Evolutionary conservation across 2,329 filamentous ascomycete genomes (phyloP).

Genomic region (Penicillium sp.): DNA sequence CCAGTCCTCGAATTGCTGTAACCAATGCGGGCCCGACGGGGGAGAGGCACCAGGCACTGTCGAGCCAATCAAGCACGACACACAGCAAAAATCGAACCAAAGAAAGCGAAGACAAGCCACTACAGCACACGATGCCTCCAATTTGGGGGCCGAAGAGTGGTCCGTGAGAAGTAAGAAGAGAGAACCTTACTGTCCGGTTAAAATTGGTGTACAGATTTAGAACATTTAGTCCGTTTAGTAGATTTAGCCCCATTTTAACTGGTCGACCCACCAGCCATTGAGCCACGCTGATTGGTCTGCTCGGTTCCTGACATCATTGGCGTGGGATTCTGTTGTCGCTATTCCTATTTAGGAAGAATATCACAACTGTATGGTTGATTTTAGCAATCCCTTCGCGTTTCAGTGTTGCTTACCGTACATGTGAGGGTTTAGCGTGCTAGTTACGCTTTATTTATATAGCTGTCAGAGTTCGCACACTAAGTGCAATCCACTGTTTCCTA

Average conservation of each 20-base stretch:
- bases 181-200: neutral
- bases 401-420: slow-evolving; percentile 15
- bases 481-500: neutral
- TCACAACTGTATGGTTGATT: slow-evolving; percentile 12
- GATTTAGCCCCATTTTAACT: neutral
- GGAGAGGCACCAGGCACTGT: neutral
- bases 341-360: slow-evolving; percentile 18
- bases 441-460: neutral
- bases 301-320: slow-evolving; percentile 27
- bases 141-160: slow-evolving; percentile 1
- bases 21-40: neutral
- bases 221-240: neutral
- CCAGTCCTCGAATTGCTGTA: neutral
- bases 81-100: neutral
- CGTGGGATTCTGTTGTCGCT: slow-evolving; percentile 1
- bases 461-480: neutral
- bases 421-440: neutral
- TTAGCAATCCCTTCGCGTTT: slow-evolving; percentile 16
- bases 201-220: slow-evolving; percentile 7
- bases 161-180: neutral
- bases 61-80: neutral
- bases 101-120: neutral
- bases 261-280: neutral
- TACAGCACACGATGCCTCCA: neutral
- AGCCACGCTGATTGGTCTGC: slow-evolving; percentile 15